Evolutionary conservation across 805 yeast genomes (phyloP).

Genomic region (Zygosaccharomyces siamensis): DNA sequence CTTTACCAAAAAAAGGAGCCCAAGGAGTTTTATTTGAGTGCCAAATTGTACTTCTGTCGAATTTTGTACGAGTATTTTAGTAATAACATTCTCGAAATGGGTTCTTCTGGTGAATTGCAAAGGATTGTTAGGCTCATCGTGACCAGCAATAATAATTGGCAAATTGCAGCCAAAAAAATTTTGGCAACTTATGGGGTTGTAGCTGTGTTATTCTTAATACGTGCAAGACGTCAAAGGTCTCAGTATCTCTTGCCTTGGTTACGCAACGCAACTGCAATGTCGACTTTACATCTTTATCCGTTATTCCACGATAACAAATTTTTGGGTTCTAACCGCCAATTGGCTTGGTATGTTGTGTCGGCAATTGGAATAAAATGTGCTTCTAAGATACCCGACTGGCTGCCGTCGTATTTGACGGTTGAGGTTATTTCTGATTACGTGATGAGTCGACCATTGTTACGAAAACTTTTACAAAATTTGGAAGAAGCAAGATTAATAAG

Average conservation of each 20-base stretch:
- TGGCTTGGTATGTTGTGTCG: constrained; percentile 2
- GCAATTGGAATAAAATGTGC: constrained; percentile 4
- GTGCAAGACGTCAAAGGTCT: not conserved
- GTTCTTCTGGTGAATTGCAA: not conserved
- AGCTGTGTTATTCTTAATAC: constrained; percentile 5
- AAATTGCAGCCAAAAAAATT: constrained; percentile 1
- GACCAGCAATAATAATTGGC: constrained; percentile 1
- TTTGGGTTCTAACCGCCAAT: not conserved
- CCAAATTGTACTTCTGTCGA: not conserved
- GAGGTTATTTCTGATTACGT: constrained; percentile 15
- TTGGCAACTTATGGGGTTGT: constrained; percentile 9
- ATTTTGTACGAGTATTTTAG: not conserved
- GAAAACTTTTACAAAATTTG: not conserved
- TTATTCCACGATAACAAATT: not conserved
- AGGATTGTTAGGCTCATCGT: constrained; percentile 1
- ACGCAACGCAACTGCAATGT: constrained; percentile 9
- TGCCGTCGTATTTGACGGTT: constrained; percentile 13
- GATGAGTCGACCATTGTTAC: not conserved
- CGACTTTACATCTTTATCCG: constrained; percentile 7
- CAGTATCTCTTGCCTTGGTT: not conserved
- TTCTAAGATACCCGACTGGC: constrained; percentile 14
- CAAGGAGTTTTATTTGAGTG: not conserved
- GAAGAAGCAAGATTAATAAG: constrained; percentile 4
- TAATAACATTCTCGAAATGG: not conserved
- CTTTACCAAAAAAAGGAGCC: not conserved